phyloP scores from a whole-genome alignment of 345 rosid species.

The Theobroma cacao region DNA sequence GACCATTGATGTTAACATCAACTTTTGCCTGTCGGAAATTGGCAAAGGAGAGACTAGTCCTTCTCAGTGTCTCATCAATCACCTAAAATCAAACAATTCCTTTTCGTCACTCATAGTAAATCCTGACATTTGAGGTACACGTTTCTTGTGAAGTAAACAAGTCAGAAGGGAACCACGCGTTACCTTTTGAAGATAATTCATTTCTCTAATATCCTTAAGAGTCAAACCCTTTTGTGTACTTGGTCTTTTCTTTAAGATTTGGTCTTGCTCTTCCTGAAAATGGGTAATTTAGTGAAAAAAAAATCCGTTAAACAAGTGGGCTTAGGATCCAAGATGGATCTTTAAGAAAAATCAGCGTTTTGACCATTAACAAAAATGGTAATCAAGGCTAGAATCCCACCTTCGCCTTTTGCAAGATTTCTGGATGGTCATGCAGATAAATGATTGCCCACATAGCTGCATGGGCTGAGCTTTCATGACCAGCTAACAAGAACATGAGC shows the following conservation, averaged over 20 bases:
- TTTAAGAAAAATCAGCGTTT: neutral
- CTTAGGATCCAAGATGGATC: too few species aligned
- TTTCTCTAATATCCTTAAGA: slow-evolving; percentile 22
- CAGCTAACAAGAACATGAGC: slow-evolving; percentile 29
- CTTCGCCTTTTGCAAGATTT: slow-evolving; percentile 28
- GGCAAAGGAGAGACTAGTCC: slow-evolving; percentile 12
- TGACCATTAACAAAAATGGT: neutral
- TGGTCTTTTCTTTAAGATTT: slow-evolving; percentile 23
- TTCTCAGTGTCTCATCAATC: slow-evolving; percentile 32
- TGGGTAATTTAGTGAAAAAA: neutral
- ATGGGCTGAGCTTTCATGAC: slow-evolving; percentile 34
- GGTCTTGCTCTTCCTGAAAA: slow-evolving; percentile 35
- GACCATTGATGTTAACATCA: slow-evolving; percentile 26
- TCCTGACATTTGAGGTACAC: neutral
- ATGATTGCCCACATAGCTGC: slow-evolving; percentile 26
- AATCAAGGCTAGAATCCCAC: neutral
- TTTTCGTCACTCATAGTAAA: neutral
- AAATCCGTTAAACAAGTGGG: neutral
- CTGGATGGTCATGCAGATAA: slow-evolving; percentile 22
- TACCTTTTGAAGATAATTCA: slow-evolving; percentile 26
- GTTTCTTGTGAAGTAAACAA: neutral
- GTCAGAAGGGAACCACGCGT: neutral
- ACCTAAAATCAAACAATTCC: neutral
- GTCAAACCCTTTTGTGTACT: slow-evolving; percentile 20
- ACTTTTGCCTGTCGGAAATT: slow-evolving; percentile 28